Conservation (phyloP, 225 moss, liverwort and hornwort species). For the Antitrichia curtipendula region DNA sequence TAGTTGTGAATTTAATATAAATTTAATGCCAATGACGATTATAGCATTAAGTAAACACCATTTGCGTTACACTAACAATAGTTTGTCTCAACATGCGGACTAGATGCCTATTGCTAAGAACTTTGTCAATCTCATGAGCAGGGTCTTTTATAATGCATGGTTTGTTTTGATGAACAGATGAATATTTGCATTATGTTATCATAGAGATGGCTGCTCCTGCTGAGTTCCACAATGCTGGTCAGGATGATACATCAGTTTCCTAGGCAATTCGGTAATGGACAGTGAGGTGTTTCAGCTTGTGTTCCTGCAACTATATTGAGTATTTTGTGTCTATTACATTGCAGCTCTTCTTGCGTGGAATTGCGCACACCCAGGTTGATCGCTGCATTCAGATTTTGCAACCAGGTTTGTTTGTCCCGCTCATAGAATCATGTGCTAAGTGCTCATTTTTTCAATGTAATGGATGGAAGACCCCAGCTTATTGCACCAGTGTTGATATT, state of each 20-base stretch:
- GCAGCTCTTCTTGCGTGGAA: slow-evolving; percentile 43
- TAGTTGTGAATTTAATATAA: neutral
- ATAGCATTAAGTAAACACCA: neutral
- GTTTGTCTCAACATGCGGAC: neutral
- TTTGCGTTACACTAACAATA: neutral
- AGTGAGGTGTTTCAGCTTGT: neutral
- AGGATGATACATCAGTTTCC: neutral
- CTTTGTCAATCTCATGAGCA: too few species aligned
- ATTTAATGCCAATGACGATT: neutral
- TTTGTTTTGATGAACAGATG: neutral
- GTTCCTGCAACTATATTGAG: neutral
- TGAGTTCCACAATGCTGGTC: neutral
- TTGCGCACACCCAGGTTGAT: slow-evolving; percentile 63
- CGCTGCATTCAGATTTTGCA: slow-evolving; percentile 39
- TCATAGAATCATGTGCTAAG: neutral
- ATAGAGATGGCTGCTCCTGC: neutral
- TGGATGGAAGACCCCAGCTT: neutral
- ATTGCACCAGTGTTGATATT: neutral
- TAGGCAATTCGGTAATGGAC: neutral
- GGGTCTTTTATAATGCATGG: neutral
- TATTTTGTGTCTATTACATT: neutral
- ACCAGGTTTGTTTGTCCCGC: neutral
- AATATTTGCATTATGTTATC: neutral
- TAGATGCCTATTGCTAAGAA: too few species aligned
- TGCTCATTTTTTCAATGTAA: neutral